Conservation (phyloP, 176 grass and related monocot genomes). For the Raddia guianensis region DNA sequence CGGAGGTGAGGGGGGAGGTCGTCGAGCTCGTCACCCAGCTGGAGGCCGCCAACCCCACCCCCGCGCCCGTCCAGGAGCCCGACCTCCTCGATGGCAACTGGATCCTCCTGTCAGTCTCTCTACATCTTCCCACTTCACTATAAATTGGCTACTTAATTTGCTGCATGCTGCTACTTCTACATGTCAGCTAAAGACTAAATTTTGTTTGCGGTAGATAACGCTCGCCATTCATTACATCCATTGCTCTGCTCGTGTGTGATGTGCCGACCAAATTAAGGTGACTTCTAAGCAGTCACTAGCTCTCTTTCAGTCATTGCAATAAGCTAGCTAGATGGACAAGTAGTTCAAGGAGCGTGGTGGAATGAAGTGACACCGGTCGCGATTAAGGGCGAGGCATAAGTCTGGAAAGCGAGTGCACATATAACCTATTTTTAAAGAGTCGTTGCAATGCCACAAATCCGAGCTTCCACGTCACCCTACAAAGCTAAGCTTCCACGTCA, state of each 20-base stretch:
- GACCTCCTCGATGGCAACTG: constrained; percentile 89
- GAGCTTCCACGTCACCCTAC: too few relatives aligned
- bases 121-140: neutral
- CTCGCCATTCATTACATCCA: neutral
- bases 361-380: neutral
- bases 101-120: constrained; percentile 72
- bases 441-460: too few relatives aligned
- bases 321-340: neutral
- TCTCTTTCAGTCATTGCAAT: neutral
- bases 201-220: neutral
- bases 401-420: too few relatives aligned
- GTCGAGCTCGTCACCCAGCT: constrained; percentile 87
- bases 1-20: constrained; percentile 82
- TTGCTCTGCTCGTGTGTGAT: neutral
- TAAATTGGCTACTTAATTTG: neutral
- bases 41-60: constrained; percentile 72
- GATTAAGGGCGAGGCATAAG: neutral
- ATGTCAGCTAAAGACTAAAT: neutral
- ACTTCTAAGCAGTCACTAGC: too few relatives aligned
- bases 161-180: neutral
- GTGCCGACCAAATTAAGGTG: neutral
- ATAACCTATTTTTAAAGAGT: too few relatives aligned
- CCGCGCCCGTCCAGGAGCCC: constrained; percentile 55
- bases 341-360: neutral
- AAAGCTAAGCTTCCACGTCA: too few relatives aligned